phyloP scores from a whole-genome alignment of 768 basidiomycete genomes.

The Cystoderma amianthinum region DNA sequence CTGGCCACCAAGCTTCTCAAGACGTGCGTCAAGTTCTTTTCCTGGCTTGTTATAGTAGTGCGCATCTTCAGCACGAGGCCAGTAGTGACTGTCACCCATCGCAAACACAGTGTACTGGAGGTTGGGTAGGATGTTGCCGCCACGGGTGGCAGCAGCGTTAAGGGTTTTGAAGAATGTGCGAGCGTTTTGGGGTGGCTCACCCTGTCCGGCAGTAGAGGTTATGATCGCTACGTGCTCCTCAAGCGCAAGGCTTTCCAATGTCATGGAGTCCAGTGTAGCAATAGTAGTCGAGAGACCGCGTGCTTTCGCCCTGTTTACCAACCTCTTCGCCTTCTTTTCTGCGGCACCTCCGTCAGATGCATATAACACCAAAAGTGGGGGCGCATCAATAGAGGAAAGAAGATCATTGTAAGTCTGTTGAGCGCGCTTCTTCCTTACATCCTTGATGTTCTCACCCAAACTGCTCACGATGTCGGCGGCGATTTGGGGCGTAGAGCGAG shows the following conservation, averaged over 20 bases:
- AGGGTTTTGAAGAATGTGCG: conserved; percentile 83
- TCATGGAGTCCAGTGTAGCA: conserved; percentile 74
- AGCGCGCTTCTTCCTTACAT: conserved; percentile 76
- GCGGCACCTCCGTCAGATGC: conserved; percentile 93
- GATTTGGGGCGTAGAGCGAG: conserved; percentile 71
- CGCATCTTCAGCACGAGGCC: conserved; percentile 95
- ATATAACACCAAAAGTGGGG: conserved; percentile 84
- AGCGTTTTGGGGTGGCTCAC: conserved; percentile 96
- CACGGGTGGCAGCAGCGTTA: conserved; percentile 54
- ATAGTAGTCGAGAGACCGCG: conserved; percentile 76
- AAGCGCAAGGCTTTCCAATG: conserved; percentile 65
- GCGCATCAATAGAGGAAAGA: conserved; percentile 78
- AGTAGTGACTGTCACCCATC: conserved; percentile 98
- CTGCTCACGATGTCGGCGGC: conserved; percentile 79
- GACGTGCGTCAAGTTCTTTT: conserved; percentile 79
- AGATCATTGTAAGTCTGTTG: conserved; percentile 81
- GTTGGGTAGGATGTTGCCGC: conserved; percentile 52
- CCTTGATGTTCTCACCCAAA: conserved; percentile 77
- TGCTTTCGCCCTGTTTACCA: conserved; percentile 75
- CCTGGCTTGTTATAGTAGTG: conserved; percentile 97
- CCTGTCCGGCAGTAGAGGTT: conserved; percentile 93
- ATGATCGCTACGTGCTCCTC: conserved; percentile 81
- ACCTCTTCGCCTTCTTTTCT: conserved; percentile 93
- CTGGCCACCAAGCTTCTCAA: conserved; percentile 75
- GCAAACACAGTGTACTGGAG: conserved; percentile 83